phyloP scores from a whole-genome alignment of 1,284 basidiomycete species.

The Heliocybe sulcata region DNA sequence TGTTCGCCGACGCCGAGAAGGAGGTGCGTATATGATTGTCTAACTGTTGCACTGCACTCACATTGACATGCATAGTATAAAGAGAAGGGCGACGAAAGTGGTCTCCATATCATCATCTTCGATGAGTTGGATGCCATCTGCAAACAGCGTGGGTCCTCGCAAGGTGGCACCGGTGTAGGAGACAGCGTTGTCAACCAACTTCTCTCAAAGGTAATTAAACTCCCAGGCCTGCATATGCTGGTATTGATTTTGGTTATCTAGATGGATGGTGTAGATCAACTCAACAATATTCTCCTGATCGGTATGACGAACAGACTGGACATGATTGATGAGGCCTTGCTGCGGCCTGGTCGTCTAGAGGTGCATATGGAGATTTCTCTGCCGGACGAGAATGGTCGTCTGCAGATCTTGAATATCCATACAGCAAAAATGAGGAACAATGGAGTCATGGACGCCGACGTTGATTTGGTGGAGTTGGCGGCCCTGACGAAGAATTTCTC shows the following conservation, averaged over 20 bases:
- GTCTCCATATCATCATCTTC: constrained; percentile 98
- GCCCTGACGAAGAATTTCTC: constrained; percentile 93
- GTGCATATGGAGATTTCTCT: constrained; percentile 99
- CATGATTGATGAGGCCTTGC: constrained; percentile 98
- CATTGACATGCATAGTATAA: constrained; percentile 64
- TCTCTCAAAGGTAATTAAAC: constrained; percentile 72
- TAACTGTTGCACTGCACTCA: not conserved
- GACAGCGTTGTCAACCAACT: constrained; percentile 99
- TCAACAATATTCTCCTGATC: constrained; percentile 99
- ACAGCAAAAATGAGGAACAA: constrained; percentile 93
- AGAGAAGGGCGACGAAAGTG: constrained; percentile 97
- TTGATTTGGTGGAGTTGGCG: constrained; percentile 83
- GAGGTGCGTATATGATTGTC: constrained; percentile 49
- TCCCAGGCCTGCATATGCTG: not conserved
- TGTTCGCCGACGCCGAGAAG: constrained; percentile 96
- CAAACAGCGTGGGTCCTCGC: constrained; percentile 92
- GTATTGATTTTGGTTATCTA: constrained; percentile 21
- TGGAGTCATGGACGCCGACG: constrained; percentile 85
- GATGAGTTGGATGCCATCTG: constrained; percentile 99
- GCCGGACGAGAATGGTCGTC: constrained; percentile 89
- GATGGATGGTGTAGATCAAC: constrained; percentile 99
- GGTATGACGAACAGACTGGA: constrained; percentile 99
- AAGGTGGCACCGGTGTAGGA: constrained; percentile 92
- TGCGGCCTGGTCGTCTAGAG: constrained; percentile 97
- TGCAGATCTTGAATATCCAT: constrained; percentile 95